Evolutionary conservation across 1,139 yeast genomes (phyloP).

Genomic region (Yamadazyma diddensiae): DNA sequence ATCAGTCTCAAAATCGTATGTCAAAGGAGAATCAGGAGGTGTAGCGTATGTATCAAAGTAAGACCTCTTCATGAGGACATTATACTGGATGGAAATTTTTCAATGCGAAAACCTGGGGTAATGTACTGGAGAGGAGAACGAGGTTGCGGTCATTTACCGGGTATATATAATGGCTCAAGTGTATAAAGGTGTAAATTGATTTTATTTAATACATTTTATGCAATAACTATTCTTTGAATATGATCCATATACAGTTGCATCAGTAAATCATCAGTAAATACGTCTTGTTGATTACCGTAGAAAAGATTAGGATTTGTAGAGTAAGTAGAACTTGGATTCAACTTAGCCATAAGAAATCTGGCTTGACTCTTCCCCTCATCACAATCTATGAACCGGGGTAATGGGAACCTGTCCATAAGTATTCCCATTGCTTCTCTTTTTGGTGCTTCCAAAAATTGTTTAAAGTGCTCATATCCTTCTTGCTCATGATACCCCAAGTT

Average conservation of each 20-base stretch:
- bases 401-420: constrained; percentile 71
- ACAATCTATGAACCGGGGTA: constrained; percentile 93
- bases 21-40: not conserved
- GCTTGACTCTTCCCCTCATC: constrained; percentile 80
- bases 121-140: not conserved
- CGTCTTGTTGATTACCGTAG: constrained; percentile 32
- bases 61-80: constrained; percentile 1
- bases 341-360: constrained; percentile 68
- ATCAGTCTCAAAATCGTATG: not conserved
- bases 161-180: too few relatives aligned
- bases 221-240: constrained; percentile 37
- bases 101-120: constrained; percentile 2
- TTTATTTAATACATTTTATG: too few relatives aligned
- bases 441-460: constrained; percentile 61
- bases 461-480: constrained; percentile 62
- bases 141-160: not conserved
- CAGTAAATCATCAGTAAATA: constrained; percentile 69
- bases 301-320: constrained; percentile 37
- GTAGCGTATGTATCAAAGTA: not conserved
- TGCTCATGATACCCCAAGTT: constrained; percentile 63
- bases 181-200: too few relatives aligned
- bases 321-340: constrained; percentile 70
- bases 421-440: constrained; percentile 66
- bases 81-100: constrained; percentile 1
- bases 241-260: constrained; percentile 67